Evolutionary conservation across 1,284 basidiomycete species (phyloP).

Genomic region (Paramarasmius palmivorus): DNA sequence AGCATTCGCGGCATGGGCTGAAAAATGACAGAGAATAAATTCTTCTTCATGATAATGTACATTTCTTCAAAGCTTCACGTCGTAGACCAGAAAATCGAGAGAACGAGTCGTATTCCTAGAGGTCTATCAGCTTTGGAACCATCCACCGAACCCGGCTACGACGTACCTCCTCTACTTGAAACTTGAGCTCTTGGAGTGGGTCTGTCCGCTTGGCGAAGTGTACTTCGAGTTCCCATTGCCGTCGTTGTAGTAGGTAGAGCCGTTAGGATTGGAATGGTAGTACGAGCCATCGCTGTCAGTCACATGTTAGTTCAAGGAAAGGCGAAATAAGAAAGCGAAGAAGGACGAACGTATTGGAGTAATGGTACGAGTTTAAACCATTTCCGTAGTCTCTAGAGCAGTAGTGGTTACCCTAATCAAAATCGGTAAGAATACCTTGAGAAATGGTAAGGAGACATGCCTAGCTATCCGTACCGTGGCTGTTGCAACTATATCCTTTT

Average conservation of each 20-base stretch:
- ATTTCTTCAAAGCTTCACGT: too few relatives aligned
- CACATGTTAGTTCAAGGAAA: background rate
- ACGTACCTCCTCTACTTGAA: too few relatives aligned
- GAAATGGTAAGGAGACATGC: conserved; percentile 26
- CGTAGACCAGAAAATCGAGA: too few relatives aligned
- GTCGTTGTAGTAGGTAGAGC: conserved; percentile 58
- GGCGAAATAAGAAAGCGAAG: background rate
- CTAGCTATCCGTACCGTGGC: conserved; percentile 51
- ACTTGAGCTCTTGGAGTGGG: conserved; percentile 6
- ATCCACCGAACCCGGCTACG: too few relatives aligned
- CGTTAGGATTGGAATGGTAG: conserved; percentile 61
- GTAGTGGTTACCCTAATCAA: conserved; percentile 53
- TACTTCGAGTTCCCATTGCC: conserved; percentile 50
- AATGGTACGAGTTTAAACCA: conserved; percentile 51
- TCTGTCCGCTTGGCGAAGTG: conserved; percentile 47
- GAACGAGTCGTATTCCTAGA: too few relatives aligned
- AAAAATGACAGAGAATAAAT: too few relatives aligned
- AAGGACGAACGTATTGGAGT: conserved; percentile 49
- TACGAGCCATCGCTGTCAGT: conserved; percentile 50
- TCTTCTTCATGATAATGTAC: too few relatives aligned
- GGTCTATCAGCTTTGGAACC: too few relatives aligned
- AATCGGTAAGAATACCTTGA: background rate
- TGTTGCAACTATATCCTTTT: conserved; percentile 39
- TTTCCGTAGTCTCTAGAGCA: conserved; percentile 47
- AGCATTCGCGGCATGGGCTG: too few relatives aligned